Evolutionary conservation across 805 yeast species (phyloP), one percentile per base, ranked within the genome.

Genomic region (Ogataea sp.): DNA sequence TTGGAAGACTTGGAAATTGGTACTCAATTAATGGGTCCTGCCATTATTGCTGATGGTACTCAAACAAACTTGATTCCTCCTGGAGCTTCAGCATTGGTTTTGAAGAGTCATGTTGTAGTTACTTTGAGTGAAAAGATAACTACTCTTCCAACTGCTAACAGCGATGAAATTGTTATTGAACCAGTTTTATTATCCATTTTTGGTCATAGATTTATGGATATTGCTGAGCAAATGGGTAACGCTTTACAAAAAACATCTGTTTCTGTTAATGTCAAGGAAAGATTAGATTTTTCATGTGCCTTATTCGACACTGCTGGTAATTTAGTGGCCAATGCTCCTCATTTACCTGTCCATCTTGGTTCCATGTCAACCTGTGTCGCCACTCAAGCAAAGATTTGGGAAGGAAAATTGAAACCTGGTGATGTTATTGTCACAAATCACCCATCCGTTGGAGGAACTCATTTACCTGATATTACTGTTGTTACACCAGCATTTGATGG

Each of bases 211-310:
- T 85, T 85, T 57, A 84, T 85, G 90, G 86, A 86, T 45, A 84
- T 86, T 56, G 95, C 95, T 8, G 94, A 85, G 48, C 89, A 83
- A 53, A 85, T 85, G 95, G 90, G 93, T 27, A 73, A 72, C 26
- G 80, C 88, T 5, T 64, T 85, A 39, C 83, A 83, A 46, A 81
- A 82, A 58, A 85, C 90, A 0, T 71, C 90, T 2, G 87, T 85
- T 9, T 79, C 87, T 5, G 83, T 88, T 2, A 85, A 85, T 52
- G 88, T 85, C 30, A 85, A 85, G 53, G 95, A 85, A 54, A 65
- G 95, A 38, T 62, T 84, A 28, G 95, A 85, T 56, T 85, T 81
- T 57, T 81, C 89, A 21, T 85, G 94, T 65, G 95, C 95, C 2
- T 58, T 85, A 20, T 85, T 85, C 56, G 86, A 80, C 48, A 68